These are phyloP conservation scores for Populus hybrid DNA, from an alignment of 441 rosid species.

Conservation along the genomic window DNA sequence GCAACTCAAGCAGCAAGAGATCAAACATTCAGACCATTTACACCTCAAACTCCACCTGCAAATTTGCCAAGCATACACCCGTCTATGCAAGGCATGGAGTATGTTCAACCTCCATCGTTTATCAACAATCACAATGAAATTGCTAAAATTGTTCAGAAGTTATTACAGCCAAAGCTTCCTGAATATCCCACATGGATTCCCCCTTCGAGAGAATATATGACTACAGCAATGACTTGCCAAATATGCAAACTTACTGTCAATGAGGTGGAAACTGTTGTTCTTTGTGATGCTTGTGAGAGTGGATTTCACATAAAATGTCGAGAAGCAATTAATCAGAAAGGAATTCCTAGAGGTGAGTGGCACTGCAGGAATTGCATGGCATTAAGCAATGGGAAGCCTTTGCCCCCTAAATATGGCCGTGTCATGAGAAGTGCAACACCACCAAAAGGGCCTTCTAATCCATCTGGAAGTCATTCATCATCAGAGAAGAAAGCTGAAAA, in stretches of 20 bases:
- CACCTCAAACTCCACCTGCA: constrained; percentile 50
- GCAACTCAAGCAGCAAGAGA: constrained; percentile 49
- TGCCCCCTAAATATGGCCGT: constrained; percentile 92
- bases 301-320: constrained; percentile 90
- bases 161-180: constrained; percentile 63
- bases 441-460: constrained; percentile 53
- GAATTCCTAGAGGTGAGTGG: constrained; percentile 86
- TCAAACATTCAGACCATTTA: constrained; percentile 58
- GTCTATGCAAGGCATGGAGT: constrained; percentile 51
- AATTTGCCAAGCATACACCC: constrained; percentile 52
- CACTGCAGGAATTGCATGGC: constrained; percentile 79
- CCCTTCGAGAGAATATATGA: constrained; percentile 96
- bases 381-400: constrained; percentile 77
- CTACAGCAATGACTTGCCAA: constrained; percentile 68
- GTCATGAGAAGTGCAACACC: constrained; percentile 61
- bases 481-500: constrained; percentile 50
- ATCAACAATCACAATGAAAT: constrained; percentile 59
- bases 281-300: constrained; percentile 96
- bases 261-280: constrained; percentile 75
- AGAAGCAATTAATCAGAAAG: constrained; percentile 58
- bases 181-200: constrained; percentile 83
- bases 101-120: constrained; percentile 45
- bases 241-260: constrained; percentile 53
- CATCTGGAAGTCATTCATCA: constrained; percentile 48
- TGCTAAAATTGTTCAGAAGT: constrained; percentile 64